Base-by-base conservation (phyloP, 2,329 filamentous ascomycete genomes). In the Pseudogymnoascus sp. region DNA sequence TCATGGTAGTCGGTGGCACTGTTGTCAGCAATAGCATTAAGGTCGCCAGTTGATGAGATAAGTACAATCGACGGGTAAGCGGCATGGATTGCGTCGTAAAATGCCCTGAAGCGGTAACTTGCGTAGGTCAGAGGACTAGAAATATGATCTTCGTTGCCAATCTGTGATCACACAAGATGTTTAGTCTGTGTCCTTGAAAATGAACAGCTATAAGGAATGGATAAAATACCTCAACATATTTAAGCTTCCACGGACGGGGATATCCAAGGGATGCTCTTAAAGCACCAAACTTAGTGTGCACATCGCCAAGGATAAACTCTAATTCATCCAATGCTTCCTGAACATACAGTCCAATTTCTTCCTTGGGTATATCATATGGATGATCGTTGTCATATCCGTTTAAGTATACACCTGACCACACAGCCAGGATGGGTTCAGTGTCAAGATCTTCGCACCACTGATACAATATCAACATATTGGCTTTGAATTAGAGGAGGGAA, bases 261-360 rank as follows among this genome's bases (percentile, higher is more conserved):
- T 83, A 78, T 1, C 82, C 82, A 10, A 81, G 73, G 1, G 77
- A 74, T 4, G 79, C 79, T n/a, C 82, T 78, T 6, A 77, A 70
- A 8, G 77, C 77, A 23, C 81, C 81, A 67, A 77, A 81, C 1
- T 72, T 72, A 0, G 79, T 81, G n/a, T 75, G 74, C 0, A 73
- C 66, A 51, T 77, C 72, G 0, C 81, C 81, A 45, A 78, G 75
- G 19, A 83, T 71, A 69, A 83, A 83, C 67, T 84, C 80, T 23
- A 84, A 73, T 67, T 83, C 80, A 66, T 83, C 75, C 39, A 83
- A 69, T 1, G 77, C 79, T 64, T 79, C 77, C 10, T 82, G 72
- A 11, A 84, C 73, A 62, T 78, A 82, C 1, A 76, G 76, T 28
- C 76, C 68, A 4, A 84, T 72, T 6, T 79, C 77, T 4, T 73